Conservation (phyloP, 2,329 filamentous ascomycete species). For the Calonectria pteridis region DNA sequence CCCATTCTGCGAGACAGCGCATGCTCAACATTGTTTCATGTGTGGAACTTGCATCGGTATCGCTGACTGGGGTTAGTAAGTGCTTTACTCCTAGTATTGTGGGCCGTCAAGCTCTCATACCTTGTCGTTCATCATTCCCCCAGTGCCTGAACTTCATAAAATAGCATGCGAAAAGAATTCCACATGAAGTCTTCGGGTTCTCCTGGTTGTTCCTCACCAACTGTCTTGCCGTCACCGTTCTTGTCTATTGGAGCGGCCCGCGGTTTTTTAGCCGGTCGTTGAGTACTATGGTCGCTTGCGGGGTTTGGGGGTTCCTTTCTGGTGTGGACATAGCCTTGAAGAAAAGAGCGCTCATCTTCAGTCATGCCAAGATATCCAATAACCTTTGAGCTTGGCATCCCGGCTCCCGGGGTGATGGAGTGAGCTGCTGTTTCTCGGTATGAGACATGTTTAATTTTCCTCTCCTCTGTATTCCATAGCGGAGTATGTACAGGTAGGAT, state of each 20-base stretch:
- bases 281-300: not conserved
- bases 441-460: constrained; percentile 1
- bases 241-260: not conserved
- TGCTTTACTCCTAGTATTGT: no score
- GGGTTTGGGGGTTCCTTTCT: not conserved
- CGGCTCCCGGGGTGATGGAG: not conserved
- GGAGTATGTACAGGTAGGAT: constrained; percentile 1
- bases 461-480: not conserved
- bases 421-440: not conserved
- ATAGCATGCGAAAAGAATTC: not conserved
- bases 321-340: not conserved
- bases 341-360: not conserved
- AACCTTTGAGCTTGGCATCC: not conserved
- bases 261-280: not conserved
- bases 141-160: not conserved
- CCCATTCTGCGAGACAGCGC: not conserved
- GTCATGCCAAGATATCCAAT: constrained; percentile 3
- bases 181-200: not conserved
- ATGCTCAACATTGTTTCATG: not conserved
- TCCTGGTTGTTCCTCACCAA: not conserved
- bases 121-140: not conserved
- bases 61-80: no score
- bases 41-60: not conserved
- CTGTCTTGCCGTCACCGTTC: no score
- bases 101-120: not conserved